Base-by-base conservation (phyloP, 1,284 basidiomycete genomes). In the Trichosporon faecale region DNA sequence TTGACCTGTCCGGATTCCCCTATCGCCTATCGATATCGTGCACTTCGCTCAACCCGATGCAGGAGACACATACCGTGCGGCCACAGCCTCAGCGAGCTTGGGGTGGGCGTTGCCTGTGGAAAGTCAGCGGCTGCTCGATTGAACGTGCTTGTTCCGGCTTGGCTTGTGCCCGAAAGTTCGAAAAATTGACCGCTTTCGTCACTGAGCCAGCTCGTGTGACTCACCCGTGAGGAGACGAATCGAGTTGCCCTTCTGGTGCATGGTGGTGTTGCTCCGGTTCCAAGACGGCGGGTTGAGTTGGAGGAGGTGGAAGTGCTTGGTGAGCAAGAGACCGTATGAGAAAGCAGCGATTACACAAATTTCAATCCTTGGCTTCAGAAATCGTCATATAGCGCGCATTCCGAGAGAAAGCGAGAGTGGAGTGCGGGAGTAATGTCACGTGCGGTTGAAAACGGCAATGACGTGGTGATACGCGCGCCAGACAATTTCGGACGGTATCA, bases 101-200 rank as follows among this genome's bases (percentile, higher is more conserved):
- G 95, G 94, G 86, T 99, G 96, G 83, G 93, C 94, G 87, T 98
- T 99, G 83, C 96, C 95, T 98, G 44, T 71, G 37, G 11, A 16
- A 23, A 33, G 61, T 52, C 23, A 35, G 61, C 61, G 21, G 33
- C n/a, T 40, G 61, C 21, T 64, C 61, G 18, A 25, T 37, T 23
- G 18, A 21, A 35, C 21, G 61, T 31, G 33, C 35, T 35, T 40
- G 61, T 14, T 37, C 21, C 49, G 21, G 49, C 16, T 52, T 18
- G 49, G 29, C 57, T n/a, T 12, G 23, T 29, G 16, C 18, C 18
- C 16, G 16, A 61, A 29, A 18, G 57, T 29, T 31, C 57, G n/a
- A 61, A 61, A 61, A 61, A 61, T 31, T n/a, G 57, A n/a, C 57
- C 27, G 57, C 27, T 29, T n/a, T 61, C 57, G 27, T 61, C 27